phyloP scores from a whole-genome alignment of 148 eudicot species.

The Suaeda aralocaspica region DNA sequence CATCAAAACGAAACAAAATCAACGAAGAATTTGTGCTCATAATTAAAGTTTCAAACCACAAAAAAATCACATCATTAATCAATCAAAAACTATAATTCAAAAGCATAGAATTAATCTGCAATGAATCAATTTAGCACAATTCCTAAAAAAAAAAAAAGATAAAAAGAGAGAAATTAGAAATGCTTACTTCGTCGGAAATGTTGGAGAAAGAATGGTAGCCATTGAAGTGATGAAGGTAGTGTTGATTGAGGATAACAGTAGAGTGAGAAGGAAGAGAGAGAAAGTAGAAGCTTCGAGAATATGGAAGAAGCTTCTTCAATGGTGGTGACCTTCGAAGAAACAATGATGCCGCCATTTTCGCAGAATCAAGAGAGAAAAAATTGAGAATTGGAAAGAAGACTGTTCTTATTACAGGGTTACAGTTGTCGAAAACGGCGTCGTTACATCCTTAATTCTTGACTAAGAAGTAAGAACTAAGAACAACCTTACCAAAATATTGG shows the following conservation, averaged over 20 bases:
- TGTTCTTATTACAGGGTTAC: too few relatives aligned
- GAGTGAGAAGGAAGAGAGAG: constrained; percentile 14
- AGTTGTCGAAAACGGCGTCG: neutral
- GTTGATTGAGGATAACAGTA: neutral
- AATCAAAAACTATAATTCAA: neutral
- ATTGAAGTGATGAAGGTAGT: neutral
- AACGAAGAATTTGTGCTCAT: neutral
- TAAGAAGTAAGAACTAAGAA: too few relatives aligned
- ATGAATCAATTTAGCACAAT: neutral
- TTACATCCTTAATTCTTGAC: neutral
- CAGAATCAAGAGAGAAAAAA: neutral
- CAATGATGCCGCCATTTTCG: constrained; percentile 9
- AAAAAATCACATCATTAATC: neutral
- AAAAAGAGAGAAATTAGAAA: neutral
- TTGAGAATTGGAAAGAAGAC: neutral
- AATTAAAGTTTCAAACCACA: too few relatives aligned
- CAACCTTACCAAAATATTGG: too few relatives aligned
- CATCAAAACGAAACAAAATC: neutral
- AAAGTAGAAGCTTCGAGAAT: constrained; percentile 5
- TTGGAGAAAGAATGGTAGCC: constrained; percentile 21
- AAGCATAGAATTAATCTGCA: neutral
- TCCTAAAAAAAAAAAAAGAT: neutral
- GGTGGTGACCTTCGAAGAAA: constrained; percentile 15
- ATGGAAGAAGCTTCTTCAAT: constrained; percentile 7
- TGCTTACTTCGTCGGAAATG: constrained; percentile 8